Evolutionary conservation across 140 eudicot species (phyloP), one percentile per base, ranked within the genome.

Genomic region (Oenanthe javanica): DNA sequence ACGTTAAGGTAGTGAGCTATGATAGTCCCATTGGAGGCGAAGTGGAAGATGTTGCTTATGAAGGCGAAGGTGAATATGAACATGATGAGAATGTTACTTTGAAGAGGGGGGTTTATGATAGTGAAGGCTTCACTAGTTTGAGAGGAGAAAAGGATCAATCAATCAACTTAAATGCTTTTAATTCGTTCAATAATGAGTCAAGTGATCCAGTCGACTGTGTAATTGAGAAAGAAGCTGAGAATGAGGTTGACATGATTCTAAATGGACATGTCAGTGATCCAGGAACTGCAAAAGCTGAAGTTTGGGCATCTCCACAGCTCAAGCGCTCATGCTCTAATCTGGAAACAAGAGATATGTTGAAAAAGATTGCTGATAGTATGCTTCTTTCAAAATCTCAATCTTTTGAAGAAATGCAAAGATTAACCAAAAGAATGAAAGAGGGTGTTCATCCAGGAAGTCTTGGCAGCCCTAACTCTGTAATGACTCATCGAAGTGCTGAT

Each of bases 221-320:
- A 73, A 15, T 45, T 27, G 76, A 45, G 40, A 83, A 54, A 72
- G 87, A 76, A 76, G 75, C 45, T 19, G 86, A 82, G 54, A 80
- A 75, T 16, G 67, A 67, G 8, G 45, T 75, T 12, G 84, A 84
- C 52, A 38, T 78, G 76, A 54, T 74, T 38, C 59, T 77, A 50
- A 79, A 61, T 81, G 97, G 97, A 8, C 90, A 94, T 81, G 64
- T 85, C 16, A 92, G 96, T 75, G 98, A 92, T 84, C 97, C 97
- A 0, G 97, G 97, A 57, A 43, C 83, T 76, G 83, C 87, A 15
- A 91, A 83, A 72, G 82, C 75, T 23, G 87, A 82, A 19, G 79
- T 81, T 69, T 87, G 84, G 89, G 89, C 89, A 48, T 89, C 96
- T 2, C 96, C 96, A 3, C 78, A 86, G 85, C 93, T 94, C 23